A percentile compares a stretch with the other conserved stretches of the same genome.
Evolutionary conservation across 345 rosid species (phyloP).

Genomic region (Melaleuca quinquenervia): DNA sequence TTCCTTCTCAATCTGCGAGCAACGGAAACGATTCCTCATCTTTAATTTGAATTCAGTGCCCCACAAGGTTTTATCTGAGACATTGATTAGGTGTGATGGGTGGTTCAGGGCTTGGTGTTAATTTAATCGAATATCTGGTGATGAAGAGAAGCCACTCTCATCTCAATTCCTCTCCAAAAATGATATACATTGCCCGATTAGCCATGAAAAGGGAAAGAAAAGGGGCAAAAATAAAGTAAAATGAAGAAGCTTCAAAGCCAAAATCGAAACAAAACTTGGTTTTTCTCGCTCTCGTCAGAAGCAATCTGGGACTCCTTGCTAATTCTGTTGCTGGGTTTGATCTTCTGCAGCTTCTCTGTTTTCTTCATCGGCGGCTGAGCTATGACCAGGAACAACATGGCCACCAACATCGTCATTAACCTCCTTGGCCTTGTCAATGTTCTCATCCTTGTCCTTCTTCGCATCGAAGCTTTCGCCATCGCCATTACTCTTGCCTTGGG

Average conservation of each 20-base stretch:
- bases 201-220: background rate
- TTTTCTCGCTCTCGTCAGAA: background rate
- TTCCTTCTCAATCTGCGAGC: background rate
- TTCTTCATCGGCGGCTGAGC: background rate
- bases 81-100: background rate
- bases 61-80: background rate
- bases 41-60: background rate
- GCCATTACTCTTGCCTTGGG: slow-evolving; percentile 6
- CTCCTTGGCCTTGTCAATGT: background rate
- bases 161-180: background rate
- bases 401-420: background rate
- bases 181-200: background rate
- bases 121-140: background rate
- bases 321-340: background rate
- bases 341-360: background rate
- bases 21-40: background rate
- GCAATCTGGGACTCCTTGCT: background rate
- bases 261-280: background rate
- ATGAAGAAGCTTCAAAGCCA: background rate
- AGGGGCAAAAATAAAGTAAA: background rate
- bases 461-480: background rate
- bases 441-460: background rate
- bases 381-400: background rate
- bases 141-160: background rate
- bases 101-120: background rate